Evolutionary conservation across 1,139 yeast species (phyloP).

Genomic region (Casaregolazyma suthepensis): DNA sequence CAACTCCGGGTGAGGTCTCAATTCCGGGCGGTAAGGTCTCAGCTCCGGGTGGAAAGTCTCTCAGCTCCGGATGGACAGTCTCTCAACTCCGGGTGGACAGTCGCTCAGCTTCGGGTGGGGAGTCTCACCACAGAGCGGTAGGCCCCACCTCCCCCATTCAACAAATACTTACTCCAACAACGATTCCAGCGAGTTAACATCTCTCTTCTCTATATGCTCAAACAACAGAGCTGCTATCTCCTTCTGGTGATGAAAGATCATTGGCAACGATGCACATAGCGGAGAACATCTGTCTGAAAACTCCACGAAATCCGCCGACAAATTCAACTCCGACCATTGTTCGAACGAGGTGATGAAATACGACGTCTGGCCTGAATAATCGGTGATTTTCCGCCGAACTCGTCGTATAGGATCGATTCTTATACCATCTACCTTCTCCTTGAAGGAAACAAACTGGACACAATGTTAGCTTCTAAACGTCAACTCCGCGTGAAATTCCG

Average conservation of each 20-base stretch:
- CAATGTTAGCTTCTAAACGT: neutral
- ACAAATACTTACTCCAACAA: conserved; percentile 48
- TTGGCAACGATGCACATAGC: conserved; percentile 67
- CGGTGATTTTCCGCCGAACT: conserved; percentile 58
- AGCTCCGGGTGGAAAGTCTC: too few relatives aligned
- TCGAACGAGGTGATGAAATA: conserved; percentile 73
- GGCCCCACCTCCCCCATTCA: neutral
- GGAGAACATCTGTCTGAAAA: conserved; percentile 54
- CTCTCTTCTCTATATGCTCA: conserved; percentile 48
- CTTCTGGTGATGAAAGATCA: conserved; percentile 64
- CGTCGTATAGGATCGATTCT: conserved; percentile 78
- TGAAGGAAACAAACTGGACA: conserved; percentile 55
- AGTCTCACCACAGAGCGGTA: too few relatives aligned
- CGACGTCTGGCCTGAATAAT: conserved; percentile 55
- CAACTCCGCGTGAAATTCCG: neutral
- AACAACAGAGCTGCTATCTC: conserved; percentile 53
- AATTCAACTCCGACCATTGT: conserved; percentile 84
- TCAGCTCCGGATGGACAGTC: too few relatives aligned
- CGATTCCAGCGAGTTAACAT: conserved; percentile 72
- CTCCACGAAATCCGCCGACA: conserved; percentile 65
- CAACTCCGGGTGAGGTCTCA: too few relatives aligned
- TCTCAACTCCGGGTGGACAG: too few relatives aligned
- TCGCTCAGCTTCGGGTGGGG: too few relatives aligned
- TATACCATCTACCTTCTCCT: conserved; percentile 75
- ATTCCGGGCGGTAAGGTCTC: too few relatives aligned